Conservation (phyloP, 1,139 yeast species). For the Suhomyces ambrosiae region DNA sequence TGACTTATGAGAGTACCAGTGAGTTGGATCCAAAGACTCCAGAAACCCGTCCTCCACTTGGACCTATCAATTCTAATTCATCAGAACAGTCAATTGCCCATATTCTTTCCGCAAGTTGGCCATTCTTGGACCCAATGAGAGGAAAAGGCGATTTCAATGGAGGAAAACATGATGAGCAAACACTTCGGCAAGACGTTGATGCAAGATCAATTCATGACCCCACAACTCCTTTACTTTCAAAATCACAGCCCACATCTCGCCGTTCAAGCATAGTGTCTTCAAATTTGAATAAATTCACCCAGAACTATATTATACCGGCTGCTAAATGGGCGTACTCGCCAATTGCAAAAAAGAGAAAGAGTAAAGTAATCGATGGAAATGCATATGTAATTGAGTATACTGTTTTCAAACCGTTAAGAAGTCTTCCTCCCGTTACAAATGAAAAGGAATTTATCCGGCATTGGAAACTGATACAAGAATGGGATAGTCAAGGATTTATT, state of each 20-base stretch:
- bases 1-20: no score
- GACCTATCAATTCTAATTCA: conserved; percentile 12
- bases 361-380: conserved; percentile 5
- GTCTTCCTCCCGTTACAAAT: conserved; percentile 21
- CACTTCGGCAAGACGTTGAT: no score
- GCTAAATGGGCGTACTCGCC: conserved; percentile 25
- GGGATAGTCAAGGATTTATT: conserved; percentile 2
- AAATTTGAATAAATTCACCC: conserved; percentile 25
- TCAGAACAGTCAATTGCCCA: conserved; percentile 13
- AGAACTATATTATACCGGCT: conserved; percentile 31
- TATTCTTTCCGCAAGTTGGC: conserved; percentile 14
- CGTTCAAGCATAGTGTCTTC: conserved; percentile 6
- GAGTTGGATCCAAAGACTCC: not conserved
- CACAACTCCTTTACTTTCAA: conserved; percentile 6
- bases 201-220: not conserved
- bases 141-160: not conserved
- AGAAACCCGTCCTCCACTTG: not conserved
- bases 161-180: not conserved
- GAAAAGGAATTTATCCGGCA: conserved; percentile 22
- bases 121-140: conserved; percentile 3
- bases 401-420: conserved; percentile 47
- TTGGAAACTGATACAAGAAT: conserved; percentile 16
- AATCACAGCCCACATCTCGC: conserved; percentile 14
- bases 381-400: conserved; percentile 49
- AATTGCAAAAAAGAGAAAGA: conserved; percentile 9